phyloP scores from a whole-genome alignment of 164 flowering plant species.

The Annona cherimola region DNA sequence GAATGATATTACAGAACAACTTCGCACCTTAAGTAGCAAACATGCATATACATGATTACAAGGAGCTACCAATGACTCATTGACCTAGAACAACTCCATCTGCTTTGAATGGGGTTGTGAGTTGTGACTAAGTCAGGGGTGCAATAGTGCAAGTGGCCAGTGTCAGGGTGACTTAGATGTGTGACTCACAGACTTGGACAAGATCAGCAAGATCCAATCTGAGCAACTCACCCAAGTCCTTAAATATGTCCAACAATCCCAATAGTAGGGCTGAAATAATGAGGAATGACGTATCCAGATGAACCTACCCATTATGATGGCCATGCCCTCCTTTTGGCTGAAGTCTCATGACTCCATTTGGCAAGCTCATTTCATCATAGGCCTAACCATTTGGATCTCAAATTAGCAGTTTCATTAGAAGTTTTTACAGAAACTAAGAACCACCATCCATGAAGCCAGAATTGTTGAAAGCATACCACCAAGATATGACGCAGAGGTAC shows the following conservation, averaged over 20 bases:
- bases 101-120: too few species aligned
- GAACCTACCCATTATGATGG: slow-evolving; percentile 82
- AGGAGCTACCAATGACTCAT: too few species aligned
- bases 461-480: slow-evolving; percentile 41
- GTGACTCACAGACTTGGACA: too few species aligned
- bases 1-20: too few species aligned
- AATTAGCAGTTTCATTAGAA: neutral
- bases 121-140: too few species aligned
- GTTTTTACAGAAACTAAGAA: neutral
- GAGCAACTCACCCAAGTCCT: too few species aligned
- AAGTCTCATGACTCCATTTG: slow-evolving; percentile 88
- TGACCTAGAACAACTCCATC: too few species aligned
- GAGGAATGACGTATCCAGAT: neutral
- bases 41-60: too few species aligned
- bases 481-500: slow-evolving; percentile 89
- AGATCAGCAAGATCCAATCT: too few species aligned
- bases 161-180: too few species aligned
- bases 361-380: slow-evolving; percentile 93
- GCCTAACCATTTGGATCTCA: slow-evolving; percentile 31
- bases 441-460: neutral
- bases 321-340: slow-evolving; percentile 97
- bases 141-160: too few species aligned
- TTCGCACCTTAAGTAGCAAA: too few species aligned
- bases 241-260: neutral
- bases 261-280: neutral